Base-by-base conservation (phyloP, 2,329 filamentous ascomycete genomes). In the Fusarium nematophilum region DNA sequence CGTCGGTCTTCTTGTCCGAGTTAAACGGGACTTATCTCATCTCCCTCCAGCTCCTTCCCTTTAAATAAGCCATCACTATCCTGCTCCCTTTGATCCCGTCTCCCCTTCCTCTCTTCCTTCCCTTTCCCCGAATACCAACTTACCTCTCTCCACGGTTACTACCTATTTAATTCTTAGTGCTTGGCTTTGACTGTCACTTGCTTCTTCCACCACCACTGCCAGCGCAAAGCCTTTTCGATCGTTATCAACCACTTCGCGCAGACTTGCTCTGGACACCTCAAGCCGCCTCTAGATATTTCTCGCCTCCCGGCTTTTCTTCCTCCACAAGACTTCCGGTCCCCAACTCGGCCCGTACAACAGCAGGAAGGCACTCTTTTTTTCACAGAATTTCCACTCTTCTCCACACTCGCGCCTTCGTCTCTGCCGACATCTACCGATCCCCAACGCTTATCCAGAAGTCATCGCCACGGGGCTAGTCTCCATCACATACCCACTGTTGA, bases 401-500 rank as follows among this genome's bases (percentile, higher is more conserved):
- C 57, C 56, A 58, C 56, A 39, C 43, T 25, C 48, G 26, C 31
- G 33, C 37, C 25, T 40, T 37, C 46, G 31, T 51, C 45, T 52
- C 14, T 29, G 23, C 50, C 48, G 30, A 51, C 39, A 39, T 49
- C 43, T 30, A 39, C 25, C 30, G 18, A 36, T 49, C 39, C 43
- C 38, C 43, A 42, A 51, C 45, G 39, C 57, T 58, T 39, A 57
- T 57, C 58, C 45, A 37, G 60, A 42, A 36, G 43, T 43, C 57
- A 57, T 45, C 44, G 36, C 51, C 46, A 48, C 46, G 46, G 50
- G 38, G 49, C 57, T 56, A 56, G 59, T 64, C 59, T 57, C 60
- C 54, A 65, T 65, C 33, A 15, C 23, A 53, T 63, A 64, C 31
- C 66, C 68, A 68, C 62, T 59, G 37, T 62, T 62, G 66, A 68